phyloP scores from a whole-genome alignment of 257 asterid species.

The Salvia miltiorrhiza region DNA sequence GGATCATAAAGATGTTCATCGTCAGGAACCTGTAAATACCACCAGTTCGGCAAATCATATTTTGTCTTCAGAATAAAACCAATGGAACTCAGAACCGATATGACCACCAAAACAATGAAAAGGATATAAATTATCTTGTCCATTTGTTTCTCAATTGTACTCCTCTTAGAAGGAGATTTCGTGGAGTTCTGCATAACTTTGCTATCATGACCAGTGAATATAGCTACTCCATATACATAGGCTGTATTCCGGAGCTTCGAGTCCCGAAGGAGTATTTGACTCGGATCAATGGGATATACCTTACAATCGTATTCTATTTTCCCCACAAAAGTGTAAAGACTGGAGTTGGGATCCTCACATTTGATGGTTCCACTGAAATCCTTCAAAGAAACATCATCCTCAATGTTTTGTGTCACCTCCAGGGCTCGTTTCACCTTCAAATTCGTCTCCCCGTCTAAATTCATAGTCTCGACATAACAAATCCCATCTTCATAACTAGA shows the following conservation, averaged over 20 bases:
- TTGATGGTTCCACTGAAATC: conserved; percentile 65
- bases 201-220: conserved; percentile 90
- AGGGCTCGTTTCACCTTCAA: conserved; percentile 81
- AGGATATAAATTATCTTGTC: conserved; percentile 89
- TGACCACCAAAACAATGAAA: conserved; percentile 65
- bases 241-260: conserved; percentile 91
- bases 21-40: conserved; percentile 80
- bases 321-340: conserved; percentile 84
- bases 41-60: conserved; percentile 68
- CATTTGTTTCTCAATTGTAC: conserved; percentile 84
- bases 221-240: conserved; percentile 76
- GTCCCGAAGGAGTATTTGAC: conserved; percentile 89
- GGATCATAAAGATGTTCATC: conserved; percentile 54
- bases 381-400: conserved; percentile 61
- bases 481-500: conserved; percentile 93
- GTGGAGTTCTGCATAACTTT: conserved; percentile 96
- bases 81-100: conserved; percentile 68
- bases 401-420: conserved; percentile 64
- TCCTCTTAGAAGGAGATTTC: conserved; percentile 89
- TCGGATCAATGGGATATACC: conserved; percentile 80
- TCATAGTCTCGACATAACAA: conserved; percentile 96
- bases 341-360: conserved; percentile 94
- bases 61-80: conserved; percentile 79
- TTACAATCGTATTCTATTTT: conserved; percentile 66
- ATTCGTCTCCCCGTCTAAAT: conserved; percentile 95